Evolutionary conservation across 192 early-diverging fungal genomes (phyloP).

Genomic region (Powellomyces hirtus): DNA sequence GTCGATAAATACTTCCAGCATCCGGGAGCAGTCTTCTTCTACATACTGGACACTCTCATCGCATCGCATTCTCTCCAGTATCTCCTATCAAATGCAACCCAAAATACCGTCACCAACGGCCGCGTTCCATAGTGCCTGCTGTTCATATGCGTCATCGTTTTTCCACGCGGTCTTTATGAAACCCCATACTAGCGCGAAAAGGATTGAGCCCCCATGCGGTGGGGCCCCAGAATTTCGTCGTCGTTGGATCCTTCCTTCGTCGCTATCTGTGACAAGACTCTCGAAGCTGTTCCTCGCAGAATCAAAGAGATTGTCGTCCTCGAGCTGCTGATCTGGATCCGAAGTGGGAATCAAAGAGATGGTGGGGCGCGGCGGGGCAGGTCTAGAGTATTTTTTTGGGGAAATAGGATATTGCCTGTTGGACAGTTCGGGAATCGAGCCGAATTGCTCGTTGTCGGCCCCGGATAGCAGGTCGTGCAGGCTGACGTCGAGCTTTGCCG

Average conservation of each 20-base stretch:
- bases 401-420: neutral
- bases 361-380: neutral
- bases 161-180: neutral
- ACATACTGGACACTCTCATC: no score
- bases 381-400: neutral
- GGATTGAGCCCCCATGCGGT: neutral
- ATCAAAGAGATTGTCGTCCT: neutral
- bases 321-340: neutral
- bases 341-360: neutral
- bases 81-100: conserved; percentile 4
- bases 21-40: no score
- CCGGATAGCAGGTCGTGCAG: conserved; percentile 2
- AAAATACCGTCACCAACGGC: conserved; percentile 8
- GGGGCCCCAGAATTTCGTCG: no score
- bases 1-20: no score
- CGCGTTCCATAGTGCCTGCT: neutral
- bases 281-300: neutral
- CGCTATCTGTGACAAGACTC: neutral
- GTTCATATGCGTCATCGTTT: neutral
- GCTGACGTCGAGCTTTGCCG: neutral
- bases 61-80: no score
- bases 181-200: neutral
- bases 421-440: neutral
- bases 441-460: neutral
- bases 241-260: neutral